Base-by-base conservation (phyloP, 2,329 filamentous ascomycete genomes). In the Tolypocladium inflatum region DNA sequence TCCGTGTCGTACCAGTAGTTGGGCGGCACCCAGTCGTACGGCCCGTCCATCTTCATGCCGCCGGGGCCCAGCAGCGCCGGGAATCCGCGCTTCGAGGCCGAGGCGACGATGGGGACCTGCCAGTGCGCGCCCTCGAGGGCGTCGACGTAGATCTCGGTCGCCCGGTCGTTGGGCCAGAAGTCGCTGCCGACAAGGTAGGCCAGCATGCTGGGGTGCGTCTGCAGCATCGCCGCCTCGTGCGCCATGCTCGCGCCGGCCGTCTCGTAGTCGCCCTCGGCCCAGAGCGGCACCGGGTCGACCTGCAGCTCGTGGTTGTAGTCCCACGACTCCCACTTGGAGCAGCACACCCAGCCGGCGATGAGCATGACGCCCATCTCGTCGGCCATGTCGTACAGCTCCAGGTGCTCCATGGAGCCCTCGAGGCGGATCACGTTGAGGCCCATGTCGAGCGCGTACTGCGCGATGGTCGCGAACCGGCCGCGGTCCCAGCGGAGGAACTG, bases 291-390 rank as follows among this genome's bases (percentile, higher is more conserved):
- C 0, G 72, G 69, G 53, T 74, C 68, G 30, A 75, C 63, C 9
- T 70, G 60, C 8, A 79, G 62, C 54, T 87, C 79, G 15, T 79
- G 67, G 62, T 86, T 86, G 66, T 86, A 85, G 54, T 64, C 67
- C 83, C 83, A 87, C 0, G 78, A 80, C 64, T 87, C 84, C 84
- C 84, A 87, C 65, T 87, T 87, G 63, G 86, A 81, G 66, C 84
- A 87, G 67, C 84, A 87, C 60, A 86, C 83, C 83, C 83, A 87
- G 0, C 84, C 84, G 0, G 82, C 73, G 42, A 87, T 71, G 0
- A 87, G 68, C 82, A 87, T 85, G 41, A 87, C 64, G 0, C 84
- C 84, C 63, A 85, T 71, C 3, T 75, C 72, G 63, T 86, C 83
- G 1, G 83, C 80, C 2, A 85, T 71, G 0, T 80, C 73, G 63